Percentiles rank a stretch among this genome's conserved stretches.
Conservation (phyloP, 495 filamentous ascomycete genomes). For the Xylaria sp. region DNA sequence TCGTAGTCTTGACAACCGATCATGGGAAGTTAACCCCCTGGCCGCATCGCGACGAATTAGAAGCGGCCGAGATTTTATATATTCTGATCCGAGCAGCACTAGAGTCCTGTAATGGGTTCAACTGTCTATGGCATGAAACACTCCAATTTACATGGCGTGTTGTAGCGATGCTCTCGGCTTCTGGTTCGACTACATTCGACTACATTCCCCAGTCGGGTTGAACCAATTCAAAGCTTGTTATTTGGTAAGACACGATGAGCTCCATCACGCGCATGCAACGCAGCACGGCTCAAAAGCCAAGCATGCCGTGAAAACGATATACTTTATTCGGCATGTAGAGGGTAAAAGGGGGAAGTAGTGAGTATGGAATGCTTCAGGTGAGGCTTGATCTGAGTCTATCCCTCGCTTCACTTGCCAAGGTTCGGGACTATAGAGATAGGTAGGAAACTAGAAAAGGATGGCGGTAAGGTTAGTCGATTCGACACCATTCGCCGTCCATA, state of each 20-base stretch:
- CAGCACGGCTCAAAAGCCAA: not conserved
- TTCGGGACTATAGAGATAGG: not conserved
- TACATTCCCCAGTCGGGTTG: not conserved
- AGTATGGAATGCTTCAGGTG: slow-evolving; percentile 17
- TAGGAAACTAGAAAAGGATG: not conserved
- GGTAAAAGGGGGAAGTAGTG: not conserved
- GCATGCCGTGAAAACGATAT: not conserved
- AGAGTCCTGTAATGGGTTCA: not conserved
- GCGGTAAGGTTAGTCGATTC: slow-evolving; percentile 14
- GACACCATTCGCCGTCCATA: not conserved
- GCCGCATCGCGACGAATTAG: slow-evolving; percentile 5
- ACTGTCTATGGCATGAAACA: not conserved
- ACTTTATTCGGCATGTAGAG: not conserved
- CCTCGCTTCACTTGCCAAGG: not conserved
- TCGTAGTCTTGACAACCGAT: not conserved
- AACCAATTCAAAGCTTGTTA: not conserved
- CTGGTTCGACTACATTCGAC: not conserved
- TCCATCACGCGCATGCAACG: not conserved
- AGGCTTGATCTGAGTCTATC: not conserved
- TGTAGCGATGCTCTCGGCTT: not conserved
- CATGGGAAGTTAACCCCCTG: not conserved
- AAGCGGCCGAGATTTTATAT: slow-evolving; percentile 13
- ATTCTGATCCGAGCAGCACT: not conserved
- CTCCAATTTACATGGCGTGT: no score
- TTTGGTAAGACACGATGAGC: not conserved